Evolutionary conservation across 129 eudicot genomes (phyloP).

Genomic region (Flaveria linearis): DNA sequence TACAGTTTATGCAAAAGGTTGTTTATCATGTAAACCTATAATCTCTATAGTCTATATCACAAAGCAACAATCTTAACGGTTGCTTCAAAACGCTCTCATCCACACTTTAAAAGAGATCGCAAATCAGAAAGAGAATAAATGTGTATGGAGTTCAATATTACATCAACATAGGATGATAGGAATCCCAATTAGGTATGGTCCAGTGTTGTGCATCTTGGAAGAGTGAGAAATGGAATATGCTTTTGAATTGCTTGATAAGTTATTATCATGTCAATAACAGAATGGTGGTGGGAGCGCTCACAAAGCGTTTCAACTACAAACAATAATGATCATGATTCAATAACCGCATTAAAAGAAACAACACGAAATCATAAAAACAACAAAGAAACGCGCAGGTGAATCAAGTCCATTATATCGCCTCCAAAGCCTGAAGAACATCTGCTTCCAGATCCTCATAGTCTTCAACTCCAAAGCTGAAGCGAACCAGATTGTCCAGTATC

Average conservation of each 20-base stretch:
- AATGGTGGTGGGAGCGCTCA: conserved; percentile 18
- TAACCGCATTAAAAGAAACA: conserved; percentile 6
- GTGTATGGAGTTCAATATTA: no score
- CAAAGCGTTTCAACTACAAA: conserved; percentile 13
- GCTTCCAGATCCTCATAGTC: conserved; percentile 74
- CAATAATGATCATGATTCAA: conserved; percentile 1
- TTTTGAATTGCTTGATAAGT: conserved; percentile 10
- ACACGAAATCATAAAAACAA: not conserved
- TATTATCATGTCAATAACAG: conserved; percentile 16
- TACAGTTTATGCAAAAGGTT: no score
- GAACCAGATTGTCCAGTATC: conserved; percentile 77
- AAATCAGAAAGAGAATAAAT: no score
- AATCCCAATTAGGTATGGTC: no score
- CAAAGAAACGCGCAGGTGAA: conserved; percentile 39
- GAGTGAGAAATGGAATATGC: not conserved
- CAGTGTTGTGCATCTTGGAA: not conserved
- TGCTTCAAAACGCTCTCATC: no score
- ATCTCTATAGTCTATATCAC: no score
- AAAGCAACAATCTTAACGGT: no score
- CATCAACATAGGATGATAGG: no score
- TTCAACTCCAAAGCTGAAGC: conserved; percentile 91
- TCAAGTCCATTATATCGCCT: conserved; percentile 57
- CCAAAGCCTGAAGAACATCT: conserved; percentile 85
- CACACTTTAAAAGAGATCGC: no score
- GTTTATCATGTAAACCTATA: no score